Conservation (phyloP, 441 rosid species). For the Erodium texanum region DNA sequence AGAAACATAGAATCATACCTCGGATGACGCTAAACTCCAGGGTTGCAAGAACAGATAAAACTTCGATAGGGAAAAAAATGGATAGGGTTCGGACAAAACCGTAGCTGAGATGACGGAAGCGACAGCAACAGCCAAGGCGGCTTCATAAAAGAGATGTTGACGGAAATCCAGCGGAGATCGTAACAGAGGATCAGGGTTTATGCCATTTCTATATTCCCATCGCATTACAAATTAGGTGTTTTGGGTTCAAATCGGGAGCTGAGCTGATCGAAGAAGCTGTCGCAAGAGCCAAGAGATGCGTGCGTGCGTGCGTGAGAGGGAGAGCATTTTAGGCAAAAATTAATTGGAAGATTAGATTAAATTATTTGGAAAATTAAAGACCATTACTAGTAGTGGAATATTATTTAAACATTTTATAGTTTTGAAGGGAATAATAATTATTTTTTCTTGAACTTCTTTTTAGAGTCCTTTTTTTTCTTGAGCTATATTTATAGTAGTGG, state of each 20-base stretch:
- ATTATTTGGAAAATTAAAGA: neutral
- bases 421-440: conserved; percentile 10
- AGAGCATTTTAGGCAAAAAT: neutral
- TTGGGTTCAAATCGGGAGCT: conserved; percentile 5
- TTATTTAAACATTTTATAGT: neutral
- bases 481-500: neutral
- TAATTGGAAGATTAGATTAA: neutral
- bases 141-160: conserved; percentile 35
- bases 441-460: too few species aligned
- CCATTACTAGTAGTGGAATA: too few species aligned
- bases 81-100: neutral
- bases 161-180: neutral
- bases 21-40: too few species aligned
- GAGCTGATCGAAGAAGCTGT: too few species aligned
- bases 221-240: too few species aligned
- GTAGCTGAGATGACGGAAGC: conserved; percentile 23
- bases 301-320: too few species aligned
- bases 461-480: too few species aligned
- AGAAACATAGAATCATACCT: too few species aligned
- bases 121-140: conserved; percentile 33
- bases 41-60: neutral
- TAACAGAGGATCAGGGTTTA: neutral
- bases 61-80: too few species aligned
- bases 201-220: too few species aligned
- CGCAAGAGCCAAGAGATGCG: conserved; percentile 1